phyloP scores from a whole-genome alignment of 2,329 filamentous ascomycete genomes.

The Hawksworthiomyces lignivorus region DNA sequence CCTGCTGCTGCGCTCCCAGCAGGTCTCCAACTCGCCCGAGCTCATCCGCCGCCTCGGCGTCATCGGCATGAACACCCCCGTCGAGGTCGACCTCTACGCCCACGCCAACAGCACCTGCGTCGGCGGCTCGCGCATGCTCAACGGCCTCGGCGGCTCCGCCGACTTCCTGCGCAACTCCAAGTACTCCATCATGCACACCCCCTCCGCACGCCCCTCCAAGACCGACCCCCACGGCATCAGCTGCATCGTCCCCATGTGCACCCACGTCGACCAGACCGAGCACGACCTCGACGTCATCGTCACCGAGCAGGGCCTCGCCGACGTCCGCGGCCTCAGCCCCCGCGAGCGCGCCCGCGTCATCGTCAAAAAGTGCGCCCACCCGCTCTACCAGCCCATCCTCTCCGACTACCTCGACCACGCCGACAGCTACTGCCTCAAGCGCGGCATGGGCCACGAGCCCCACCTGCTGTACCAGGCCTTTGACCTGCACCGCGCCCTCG shows the following conservation, averaged over 20 bases:
- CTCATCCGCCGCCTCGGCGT: conserved; percentile 81
- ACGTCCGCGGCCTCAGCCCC: conserved; percentile 74
- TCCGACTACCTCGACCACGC: conserved; percentile 78
- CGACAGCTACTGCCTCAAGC: conserved; percentile 75
- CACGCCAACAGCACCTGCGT: conserved; percentile 89
- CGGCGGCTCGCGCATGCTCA: conserved; percentile 81
- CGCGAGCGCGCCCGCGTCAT: conserved; percentile 76
- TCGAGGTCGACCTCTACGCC: conserved; percentile 91
- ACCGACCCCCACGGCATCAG: conserved; percentile 72
- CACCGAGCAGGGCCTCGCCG: conserved; percentile 67
- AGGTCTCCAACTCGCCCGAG: conserved; percentile 82
- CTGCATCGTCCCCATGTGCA: conserved; percentile 92
- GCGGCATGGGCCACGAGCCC: conserved; percentile 86
- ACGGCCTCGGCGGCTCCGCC: conserved; percentile 73
- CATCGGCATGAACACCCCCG: conserved; percentile 92
- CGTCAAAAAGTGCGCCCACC: conserved; percentile 80
- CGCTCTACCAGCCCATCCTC: conserved; percentile 75
- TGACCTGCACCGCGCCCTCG: conserved; percentile 79
- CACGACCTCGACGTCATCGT: conserved; percentile 88
- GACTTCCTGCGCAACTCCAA: conserved; percentile 74
- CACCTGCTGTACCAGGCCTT: conserved; percentile 81
- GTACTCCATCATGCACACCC: conserved; percentile 88
- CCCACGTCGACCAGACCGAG: conserved; percentile 87
- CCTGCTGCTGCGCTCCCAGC: conserved; percentile 78
- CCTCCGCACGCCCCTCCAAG: conserved; percentile 71